Percentiles rank a stretch among this genome's conserved stretches.
Conservation (phyloP, 345 rosid species). For the Citrus unshiu region DNA sequence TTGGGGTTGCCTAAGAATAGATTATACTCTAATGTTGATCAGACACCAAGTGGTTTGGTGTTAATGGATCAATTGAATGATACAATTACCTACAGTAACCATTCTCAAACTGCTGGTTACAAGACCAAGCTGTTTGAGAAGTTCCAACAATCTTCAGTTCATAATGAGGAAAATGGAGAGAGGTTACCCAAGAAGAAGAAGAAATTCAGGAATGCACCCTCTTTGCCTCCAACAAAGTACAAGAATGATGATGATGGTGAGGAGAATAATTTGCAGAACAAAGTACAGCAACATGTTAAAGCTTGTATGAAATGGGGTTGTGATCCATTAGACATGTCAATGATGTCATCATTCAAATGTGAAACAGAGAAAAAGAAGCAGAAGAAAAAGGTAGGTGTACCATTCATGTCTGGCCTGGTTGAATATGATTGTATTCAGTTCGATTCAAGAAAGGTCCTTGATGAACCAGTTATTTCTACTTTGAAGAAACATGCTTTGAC, state of each 20-base stretch:
- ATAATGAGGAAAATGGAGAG: neutral
- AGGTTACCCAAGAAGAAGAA: slow-evolving; percentile 4
- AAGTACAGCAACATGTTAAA: neutral
- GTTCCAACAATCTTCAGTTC: neutral
- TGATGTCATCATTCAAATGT: neutral
- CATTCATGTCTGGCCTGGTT: neutral
- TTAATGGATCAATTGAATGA: neutral
- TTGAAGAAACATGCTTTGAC: slow-evolving; percentile 6
- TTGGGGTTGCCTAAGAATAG: neutral
- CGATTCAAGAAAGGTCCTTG: slow-evolving; percentile 10
- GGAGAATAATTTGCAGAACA: neutral
- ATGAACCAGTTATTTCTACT: slow-evolving; percentile 4
- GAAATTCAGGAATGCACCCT: neutral
- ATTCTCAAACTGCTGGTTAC: neutral
- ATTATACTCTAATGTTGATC: neutral
- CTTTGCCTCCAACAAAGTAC: neutral
- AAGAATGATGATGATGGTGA: neutral
- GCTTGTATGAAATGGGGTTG: neutral
- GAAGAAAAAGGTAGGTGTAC: neutral
- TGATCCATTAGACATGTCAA: neutral
- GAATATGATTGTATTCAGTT: neutral
- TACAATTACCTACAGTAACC: neutral
- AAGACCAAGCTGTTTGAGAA: neutral
- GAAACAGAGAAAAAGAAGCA: neutral
- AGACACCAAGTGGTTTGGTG: neutral